phyloP scores from a whole-genome alignment of 192 early-diverging fungal species.

The Diversispora epigaea region DNA sequence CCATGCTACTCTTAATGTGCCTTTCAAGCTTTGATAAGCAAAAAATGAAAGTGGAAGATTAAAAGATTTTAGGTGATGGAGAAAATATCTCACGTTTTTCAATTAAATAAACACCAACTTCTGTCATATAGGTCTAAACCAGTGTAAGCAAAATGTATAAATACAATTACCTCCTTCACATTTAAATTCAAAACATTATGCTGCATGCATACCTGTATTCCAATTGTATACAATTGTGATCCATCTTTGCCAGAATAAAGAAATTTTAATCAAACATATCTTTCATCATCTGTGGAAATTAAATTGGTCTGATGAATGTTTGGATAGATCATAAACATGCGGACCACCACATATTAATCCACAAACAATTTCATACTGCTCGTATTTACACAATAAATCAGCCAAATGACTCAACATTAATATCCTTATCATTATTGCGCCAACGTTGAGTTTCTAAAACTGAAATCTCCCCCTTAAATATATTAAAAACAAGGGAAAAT shows the following conservation, averaged over 20 bases:
- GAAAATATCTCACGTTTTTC: constrained; percentile 22
- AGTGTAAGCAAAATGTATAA: constrained; percentile 8
- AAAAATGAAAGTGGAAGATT: constrained; percentile 20
- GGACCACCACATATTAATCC: constrained; percentile 22
- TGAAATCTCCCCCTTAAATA: constrained; percentile 22
- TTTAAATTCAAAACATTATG: background rate
- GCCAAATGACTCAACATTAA: background rate
- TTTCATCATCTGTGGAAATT: constrained; percentile 32
- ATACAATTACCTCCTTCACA: background rate
- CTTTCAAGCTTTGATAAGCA: constrained; percentile 14
- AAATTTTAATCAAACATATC: constrained; percentile 33
- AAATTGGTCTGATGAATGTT: constrained; percentile 27
- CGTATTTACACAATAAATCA: constrained; percentile 25
- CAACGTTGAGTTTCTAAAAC: background rate
- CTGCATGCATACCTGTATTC: constrained; percentile 4
- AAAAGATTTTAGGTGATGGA: constrained; percentile 24
- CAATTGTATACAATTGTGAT: constrained; percentile 5
- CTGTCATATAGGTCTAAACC: constrained; percentile 23
- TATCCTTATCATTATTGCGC: constrained; percentile 27
- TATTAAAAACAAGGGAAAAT: too few species aligned
- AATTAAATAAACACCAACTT: constrained; percentile 27
- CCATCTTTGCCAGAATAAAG: too few species aligned
- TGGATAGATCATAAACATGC: constrained; percentile 11
- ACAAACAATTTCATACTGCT: constrained; percentile 22
- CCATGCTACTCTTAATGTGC: constrained; percentile 12